Percentiles rank a stretch among this genome's conserved stretches.
These are phyloP conservation scores for Coelastrella sp. DNA, from an alignment of 139 green algal genomes.

Conservation along the genomic window DNA sequence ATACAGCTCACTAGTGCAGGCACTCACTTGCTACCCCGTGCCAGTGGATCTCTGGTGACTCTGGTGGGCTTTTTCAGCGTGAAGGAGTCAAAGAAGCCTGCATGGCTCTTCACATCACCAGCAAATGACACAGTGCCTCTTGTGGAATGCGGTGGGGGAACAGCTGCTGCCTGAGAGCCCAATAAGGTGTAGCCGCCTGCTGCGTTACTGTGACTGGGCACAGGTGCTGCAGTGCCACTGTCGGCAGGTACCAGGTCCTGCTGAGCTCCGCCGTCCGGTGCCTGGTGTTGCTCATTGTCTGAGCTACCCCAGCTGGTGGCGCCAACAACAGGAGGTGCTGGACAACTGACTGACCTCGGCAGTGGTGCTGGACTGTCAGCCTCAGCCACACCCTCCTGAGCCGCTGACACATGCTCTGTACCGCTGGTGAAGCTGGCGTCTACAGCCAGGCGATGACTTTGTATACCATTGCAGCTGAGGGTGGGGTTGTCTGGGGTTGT, in stretches of 20 bases:
- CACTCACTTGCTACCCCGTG: neutral
- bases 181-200: too few species aligned
- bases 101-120: neutral
- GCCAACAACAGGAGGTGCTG: too few species aligned
- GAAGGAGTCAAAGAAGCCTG: slow-evolving; percentile 31
- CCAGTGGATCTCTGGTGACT: neutral
- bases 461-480: neutral
- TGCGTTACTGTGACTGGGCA: too few species aligned
- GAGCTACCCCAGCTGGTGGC: too few species aligned
- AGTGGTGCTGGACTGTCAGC: too few species aligned
- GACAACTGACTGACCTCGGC: too few species aligned
- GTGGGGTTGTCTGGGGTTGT: neutral
- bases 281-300: too few species aligned
- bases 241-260: too few species aligned
- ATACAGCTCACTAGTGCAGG: neutral
- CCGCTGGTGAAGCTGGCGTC: neutral
- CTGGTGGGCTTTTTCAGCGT: neutral
- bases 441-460: neutral
- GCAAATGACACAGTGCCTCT: neutral
- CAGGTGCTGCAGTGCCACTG: too few species aligned
- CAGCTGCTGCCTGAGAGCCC: neutral
- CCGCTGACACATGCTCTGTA: too few species aligned
- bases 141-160: neutral
- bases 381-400: too few species aligned
- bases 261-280: too few species aligned